Evolutionary conservation across 2,329 filamentous ascomycete genomes (phyloP), one percentile per base, ranked within the genome.

Genomic region (Tolypocladium amazonense): DNA sequence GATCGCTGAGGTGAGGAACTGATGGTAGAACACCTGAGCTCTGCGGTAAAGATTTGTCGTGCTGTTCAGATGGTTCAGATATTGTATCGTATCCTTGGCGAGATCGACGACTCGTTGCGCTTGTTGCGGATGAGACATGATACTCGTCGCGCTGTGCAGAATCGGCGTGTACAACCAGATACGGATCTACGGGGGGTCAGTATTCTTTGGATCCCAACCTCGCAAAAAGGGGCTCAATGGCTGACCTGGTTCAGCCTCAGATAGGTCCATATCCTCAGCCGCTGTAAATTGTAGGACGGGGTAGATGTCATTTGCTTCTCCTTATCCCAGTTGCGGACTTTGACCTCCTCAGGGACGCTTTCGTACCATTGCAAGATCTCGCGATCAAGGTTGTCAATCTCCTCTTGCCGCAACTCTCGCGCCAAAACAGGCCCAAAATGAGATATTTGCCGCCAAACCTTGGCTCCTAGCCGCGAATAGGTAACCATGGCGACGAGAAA

Each of bases 291-390:
- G 64, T 90, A 88, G 25, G 81, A 83, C 0, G 82, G 79, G 0
- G 80, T 79, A 12, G 80, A 81, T 66, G 69, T 85, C 75, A 70
- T 81, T 66, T 74, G 77, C 61, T 79, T 76, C 57, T 79, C 75
- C 56, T 78, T 77, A 58, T 75, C 71, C 83, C 78, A 89, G 81
- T 76, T 86, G 77, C 64, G 89, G 69, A 72, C 82, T 75, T 69
- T 77, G 60, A 85, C 76, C 58, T 82, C 79, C 18, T 79, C 86
- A 64, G 70, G 93, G 73, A 96, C 83, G 18, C 82, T 81, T 20
- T 88, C 86, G 67, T 95, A 93, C 93, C 93, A 97, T 65, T 90
- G 85, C 5, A 94, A 77, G 56, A 96, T 87, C 67, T 95, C 89
- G 61, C 87, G 87, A 69, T 97, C 92, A 8, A 97, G 79, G 56